Evolutionary conservation across 1,284 basidiomycete genomes (phyloP).

Genomic region (Ganoderma lucidum): DNA sequence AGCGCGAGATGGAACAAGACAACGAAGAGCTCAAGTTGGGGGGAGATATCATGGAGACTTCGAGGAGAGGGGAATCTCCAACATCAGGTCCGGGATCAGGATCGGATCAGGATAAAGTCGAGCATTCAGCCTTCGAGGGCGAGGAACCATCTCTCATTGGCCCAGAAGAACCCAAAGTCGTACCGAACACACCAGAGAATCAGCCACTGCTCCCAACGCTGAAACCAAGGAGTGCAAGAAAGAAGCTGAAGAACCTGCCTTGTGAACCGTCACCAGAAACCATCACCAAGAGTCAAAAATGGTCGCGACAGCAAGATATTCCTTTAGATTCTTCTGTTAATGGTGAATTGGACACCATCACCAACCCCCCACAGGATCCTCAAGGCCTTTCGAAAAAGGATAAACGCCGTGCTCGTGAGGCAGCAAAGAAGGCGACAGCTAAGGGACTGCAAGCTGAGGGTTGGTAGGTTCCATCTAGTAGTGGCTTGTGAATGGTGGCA

Average conservation of each 20-base stretch:
- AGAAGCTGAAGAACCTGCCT: constrained; percentile 36
- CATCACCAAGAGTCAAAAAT: constrained; percentile 31
- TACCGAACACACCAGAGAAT: constrained; percentile 19
- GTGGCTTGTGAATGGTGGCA: not conserved
- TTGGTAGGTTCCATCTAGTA: constrained; percentile 22
- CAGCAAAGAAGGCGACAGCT: constrained; percentile 66
- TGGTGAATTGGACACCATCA: not conserved
- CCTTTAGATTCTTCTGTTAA: not conserved
- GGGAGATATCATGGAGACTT: constrained; percentile 31
- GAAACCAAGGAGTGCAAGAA: constrained; percentile 29
- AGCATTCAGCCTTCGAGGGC: not conserved
- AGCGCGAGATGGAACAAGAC: constrained; percentile 80
- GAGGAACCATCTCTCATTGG: not conserved
- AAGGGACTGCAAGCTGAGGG: constrained; percentile 46
- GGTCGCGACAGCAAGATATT: constrained; percentile 17
- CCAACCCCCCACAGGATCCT: not conserved
- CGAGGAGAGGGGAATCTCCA: constrained; percentile 1
- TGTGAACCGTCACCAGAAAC: constrained; percentile 34
- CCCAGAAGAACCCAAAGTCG: not conserved
- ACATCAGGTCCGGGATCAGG: not conserved
- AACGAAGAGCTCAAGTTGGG: constrained; percentile 66
- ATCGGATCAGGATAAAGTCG: constrained; percentile 9
- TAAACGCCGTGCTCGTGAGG: constrained; percentile 80
- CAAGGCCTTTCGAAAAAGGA: constrained; percentile 79
- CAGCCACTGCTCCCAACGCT: constrained; percentile 25